Evolutionary conservation across 352 stramenopile genomes (phyloP).

Genomic region (Bremia lactucae): DNA sequence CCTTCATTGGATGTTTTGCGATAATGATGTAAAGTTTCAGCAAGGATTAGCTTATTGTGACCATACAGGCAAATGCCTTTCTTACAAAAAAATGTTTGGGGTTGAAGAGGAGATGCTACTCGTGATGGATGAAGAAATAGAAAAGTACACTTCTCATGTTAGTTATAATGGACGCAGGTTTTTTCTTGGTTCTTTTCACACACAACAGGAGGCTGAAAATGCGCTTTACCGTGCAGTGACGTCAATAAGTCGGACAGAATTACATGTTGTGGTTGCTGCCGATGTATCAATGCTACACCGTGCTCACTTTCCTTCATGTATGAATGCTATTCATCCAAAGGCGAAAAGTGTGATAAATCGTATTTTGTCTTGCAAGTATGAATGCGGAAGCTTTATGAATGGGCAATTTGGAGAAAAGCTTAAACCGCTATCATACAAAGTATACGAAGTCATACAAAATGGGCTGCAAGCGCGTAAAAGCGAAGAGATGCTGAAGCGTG

Average conservation of each 20-base stretch:
- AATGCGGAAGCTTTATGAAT: constrained; percentile 32
- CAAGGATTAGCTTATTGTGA: constrained; percentile 21
- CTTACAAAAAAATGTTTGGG: constrained; percentile 32
- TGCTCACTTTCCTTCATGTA: constrained; percentile 24
- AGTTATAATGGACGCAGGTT: constrained; percentile 37
- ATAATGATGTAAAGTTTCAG: constrained; percentile 7
- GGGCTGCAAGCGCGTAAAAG: constrained; percentile 15
- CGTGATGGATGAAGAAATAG: constrained; percentile 32
- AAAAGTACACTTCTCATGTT: constrained; percentile 37
- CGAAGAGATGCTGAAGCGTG: constrained; percentile 29
- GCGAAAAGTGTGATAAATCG: constrained; percentile 32
- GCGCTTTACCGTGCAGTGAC: constrained; percentile 30
- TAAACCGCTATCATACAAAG: constrained; percentile 32
- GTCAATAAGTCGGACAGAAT: constrained; percentile 21
- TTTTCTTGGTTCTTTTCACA: constrained; percentile 37
- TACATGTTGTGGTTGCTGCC: constrained; percentile 17
- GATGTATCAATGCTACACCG: constrained; percentile 15
- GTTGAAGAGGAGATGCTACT: constrained; percentile 32
- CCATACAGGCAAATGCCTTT: constrained; percentile 23
- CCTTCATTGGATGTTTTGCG: constrained; percentile 35
- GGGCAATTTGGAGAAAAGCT: constrained; percentile 18
- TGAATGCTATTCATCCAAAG: constrained; percentile 30
- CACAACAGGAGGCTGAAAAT: constrained; percentile 34
- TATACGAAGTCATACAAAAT: constrained; percentile 29
- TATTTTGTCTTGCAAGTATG: constrained; percentile 38